Base-by-base conservation (phyloP, 1,284 basidiomycete genomes). In the Cutaneotrichosporon cutaneum region DNA sequence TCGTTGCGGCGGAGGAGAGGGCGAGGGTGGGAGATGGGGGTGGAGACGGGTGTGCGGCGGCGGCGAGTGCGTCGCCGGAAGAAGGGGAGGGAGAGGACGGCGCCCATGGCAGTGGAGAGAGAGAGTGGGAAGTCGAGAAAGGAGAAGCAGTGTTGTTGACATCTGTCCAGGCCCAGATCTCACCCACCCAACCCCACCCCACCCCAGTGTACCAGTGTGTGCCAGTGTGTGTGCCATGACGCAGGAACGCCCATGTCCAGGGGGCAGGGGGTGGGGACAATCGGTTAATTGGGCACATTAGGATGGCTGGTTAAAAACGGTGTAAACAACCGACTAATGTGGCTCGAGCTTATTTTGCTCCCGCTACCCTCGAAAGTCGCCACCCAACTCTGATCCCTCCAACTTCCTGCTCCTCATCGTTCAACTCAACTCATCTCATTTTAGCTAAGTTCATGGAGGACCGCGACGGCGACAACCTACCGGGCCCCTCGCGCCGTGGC, bases 401-500 rank as follows among this genome's bases (percentile, higher is more conserved):
- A 4, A 18, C 39, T 42, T n/a, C 39, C 45, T 32, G n/a, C 50
- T 21, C 18, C 6, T 42, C 39, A 42, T 42, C 35, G 14, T 13
- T 36, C 53, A 16, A 26, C 53, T 39, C 35, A 26, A 36, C 35
- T 36, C 53, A 16, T 39, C 53, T 39, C 35, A 26, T n/a, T 2
- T 18, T 9, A 9, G 5, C 30, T 30, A 4, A 30, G 4, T 30
- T 9, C 6, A 21, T 27, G n/a, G n/a, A 27, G 32, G 36, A n/a
- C 7, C 24, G 24, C 36, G n/a, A 14, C 30, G 36, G 35, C 13
- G 48, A 42, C 32, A 44, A 51, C 7, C 18, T 4, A 2, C 7
- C 39, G 18, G 39, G 27, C 16, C 32, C 44, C 16, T 21, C 54
- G 14, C 63, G 56, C 39, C 55, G 58, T n/a, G 64, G 64, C 4